phyloP scores from a whole-genome alignment of 2,329 filamentous ascomycete species.

The Pezicula radicicola region DNA sequence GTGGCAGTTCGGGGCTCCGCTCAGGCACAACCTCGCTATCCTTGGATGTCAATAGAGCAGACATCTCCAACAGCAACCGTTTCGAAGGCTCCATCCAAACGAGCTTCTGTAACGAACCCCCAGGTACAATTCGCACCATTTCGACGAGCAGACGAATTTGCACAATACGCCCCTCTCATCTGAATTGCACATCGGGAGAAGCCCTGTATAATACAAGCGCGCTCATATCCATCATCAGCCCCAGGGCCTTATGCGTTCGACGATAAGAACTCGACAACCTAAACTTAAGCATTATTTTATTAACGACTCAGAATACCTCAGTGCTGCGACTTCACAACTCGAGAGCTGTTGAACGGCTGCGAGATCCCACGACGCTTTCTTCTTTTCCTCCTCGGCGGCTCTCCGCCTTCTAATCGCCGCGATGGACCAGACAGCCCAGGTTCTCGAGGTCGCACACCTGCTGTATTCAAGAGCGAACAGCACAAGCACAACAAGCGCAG shows the following conservation, averaged over 20 bases:
- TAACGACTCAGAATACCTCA: not conserved
- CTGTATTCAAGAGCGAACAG: slow-evolving; percentile 42
- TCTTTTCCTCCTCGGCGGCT: slow-evolving; percentile 7
- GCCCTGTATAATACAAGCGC: not conserved
- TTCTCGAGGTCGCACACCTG: slow-evolving; percentile 34
- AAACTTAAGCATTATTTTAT: not conserved
- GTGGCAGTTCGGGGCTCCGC: too few relatives aligned
- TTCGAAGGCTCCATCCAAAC: slow-evolving; percentile 10
- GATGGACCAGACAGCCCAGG: slow-evolving; percentile 36
- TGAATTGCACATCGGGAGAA: not conserved
- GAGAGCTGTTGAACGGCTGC: slow-evolving; percentile 10
- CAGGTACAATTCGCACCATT: not conserved
- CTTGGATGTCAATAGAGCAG: slow-evolving; percentile 4
- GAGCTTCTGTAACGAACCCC: not conserved
- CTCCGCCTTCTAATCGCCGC: slow-evolving; percentile 12
- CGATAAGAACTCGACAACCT: not conserved
- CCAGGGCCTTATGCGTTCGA: not conserved
- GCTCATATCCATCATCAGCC: not conserved
- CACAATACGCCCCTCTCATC: not conserved
- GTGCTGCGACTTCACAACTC: not conserved
- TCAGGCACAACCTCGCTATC: too few relatives aligned
- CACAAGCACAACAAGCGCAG: slow-evolving; percentile 22
- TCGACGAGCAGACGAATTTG: not conserved
- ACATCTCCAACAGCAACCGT: slow-evolving; percentile 20
- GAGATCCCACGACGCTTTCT: slow-evolving; percentile 1